These are phyloP conservation scores for Polychytrium aggregatum DNA, from an alignment of 192 early-diverging fungal genomes.

Conservation along the genomic window DNA sequence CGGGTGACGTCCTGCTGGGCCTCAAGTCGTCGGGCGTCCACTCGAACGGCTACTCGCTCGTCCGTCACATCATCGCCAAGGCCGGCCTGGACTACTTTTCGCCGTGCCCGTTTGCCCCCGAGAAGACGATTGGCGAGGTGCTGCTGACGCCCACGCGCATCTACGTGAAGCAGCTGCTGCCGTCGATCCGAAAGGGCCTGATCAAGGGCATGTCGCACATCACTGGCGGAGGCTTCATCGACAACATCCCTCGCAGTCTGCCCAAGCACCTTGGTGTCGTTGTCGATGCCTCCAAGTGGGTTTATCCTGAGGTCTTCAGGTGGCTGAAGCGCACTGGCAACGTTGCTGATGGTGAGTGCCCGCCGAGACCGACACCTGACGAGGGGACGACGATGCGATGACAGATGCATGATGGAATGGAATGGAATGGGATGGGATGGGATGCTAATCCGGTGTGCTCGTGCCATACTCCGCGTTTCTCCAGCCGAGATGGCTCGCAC, in stretches of 20 bases:
- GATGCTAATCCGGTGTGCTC: no score
- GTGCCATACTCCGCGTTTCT: no score
- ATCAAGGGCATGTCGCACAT: conserved; percentile 98
- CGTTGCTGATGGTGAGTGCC: conserved; percentile 42
- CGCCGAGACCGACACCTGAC: no score
- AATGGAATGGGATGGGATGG: no score
- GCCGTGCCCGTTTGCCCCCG: conserved; percentile 71
- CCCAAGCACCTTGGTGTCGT: conserved; percentile 68
- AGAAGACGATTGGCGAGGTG: conserved; percentile 62
- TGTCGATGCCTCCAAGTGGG: conserved; percentile 73
- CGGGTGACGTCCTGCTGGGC: conserved; percentile 80
- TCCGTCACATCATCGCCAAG: conserved; percentile 69
- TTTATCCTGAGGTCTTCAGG: conserved; percentile 83
- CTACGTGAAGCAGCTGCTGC: conserved; percentile 88
- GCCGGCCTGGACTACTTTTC: conserved; percentile 63
- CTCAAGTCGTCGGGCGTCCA: conserved; percentile 94
- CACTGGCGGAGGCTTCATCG: conserved; percentile 95
- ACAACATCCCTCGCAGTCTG: conserved; percentile 95
- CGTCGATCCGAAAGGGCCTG: conserved; percentile 55
- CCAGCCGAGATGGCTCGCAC: conserved; percentile 89
- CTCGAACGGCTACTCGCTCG: conserved; percentile 98
- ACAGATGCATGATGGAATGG: no score
- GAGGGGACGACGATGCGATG: no score
- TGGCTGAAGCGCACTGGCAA: conserved; percentile 86
- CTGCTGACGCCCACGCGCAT: conserved; percentile 90